Evolutionary conservation across 495 filamentous ascomycete genomes (phyloP).

Genomic region (Penicillium dipodomyicola): DNA sequence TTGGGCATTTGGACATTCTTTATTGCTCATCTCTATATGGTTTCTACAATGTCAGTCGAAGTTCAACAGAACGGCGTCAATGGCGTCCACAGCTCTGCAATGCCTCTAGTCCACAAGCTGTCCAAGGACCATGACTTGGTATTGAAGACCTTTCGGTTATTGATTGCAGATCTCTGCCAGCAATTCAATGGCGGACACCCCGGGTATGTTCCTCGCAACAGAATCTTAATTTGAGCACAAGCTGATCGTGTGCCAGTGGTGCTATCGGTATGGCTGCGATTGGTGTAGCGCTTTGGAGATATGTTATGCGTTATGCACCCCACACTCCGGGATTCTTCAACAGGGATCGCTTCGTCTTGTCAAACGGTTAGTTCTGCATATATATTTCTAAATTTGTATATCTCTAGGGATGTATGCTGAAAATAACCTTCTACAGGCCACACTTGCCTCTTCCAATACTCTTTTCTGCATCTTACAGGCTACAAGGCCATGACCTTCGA

Average conservation of each 20-base stretch:
- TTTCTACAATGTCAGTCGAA: slow-evolving; percentile 1
- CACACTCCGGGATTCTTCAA: slow-evolving; percentile 89
- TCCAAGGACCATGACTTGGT: slow-evolving; percentile 45
- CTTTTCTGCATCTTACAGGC: slow-evolving; percentile 55
- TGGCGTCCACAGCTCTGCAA: slow-evolving; percentile 20
- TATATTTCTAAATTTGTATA: too few species aligned
- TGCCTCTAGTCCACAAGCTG: slow-evolving; percentile 26
- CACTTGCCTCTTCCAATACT: slow-evolving; percentile 59
- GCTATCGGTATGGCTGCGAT: slow-evolving; percentile 93
- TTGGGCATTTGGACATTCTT: not conserved
- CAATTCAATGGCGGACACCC: slow-evolving; percentile 60
- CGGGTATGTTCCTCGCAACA: slow-evolving; percentile 35
- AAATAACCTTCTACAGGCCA: slow-evolving; percentile 38
- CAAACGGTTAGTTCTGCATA: slow-evolving; percentile 32
- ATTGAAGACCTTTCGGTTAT: slow-evolving; percentile 49
- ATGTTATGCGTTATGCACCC: slow-evolving; percentile 90
- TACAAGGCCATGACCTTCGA: slow-evolving; percentile 60
- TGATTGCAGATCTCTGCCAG: slow-evolving; percentile 59
- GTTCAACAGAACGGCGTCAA: slow-evolving; percentile 16
- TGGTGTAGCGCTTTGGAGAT: slow-evolving; percentile 86
- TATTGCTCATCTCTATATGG: not conserved
- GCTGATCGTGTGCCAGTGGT: slow-evolving; percentile 29
- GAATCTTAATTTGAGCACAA: not conserved
- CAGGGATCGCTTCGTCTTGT: slow-evolving; percentile 89
- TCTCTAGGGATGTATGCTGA: too few species aligned